phyloP scores from a whole-genome alignment of 2,329 filamentous ascomycete genomes.

The Colletotrichum sp. region DNA sequence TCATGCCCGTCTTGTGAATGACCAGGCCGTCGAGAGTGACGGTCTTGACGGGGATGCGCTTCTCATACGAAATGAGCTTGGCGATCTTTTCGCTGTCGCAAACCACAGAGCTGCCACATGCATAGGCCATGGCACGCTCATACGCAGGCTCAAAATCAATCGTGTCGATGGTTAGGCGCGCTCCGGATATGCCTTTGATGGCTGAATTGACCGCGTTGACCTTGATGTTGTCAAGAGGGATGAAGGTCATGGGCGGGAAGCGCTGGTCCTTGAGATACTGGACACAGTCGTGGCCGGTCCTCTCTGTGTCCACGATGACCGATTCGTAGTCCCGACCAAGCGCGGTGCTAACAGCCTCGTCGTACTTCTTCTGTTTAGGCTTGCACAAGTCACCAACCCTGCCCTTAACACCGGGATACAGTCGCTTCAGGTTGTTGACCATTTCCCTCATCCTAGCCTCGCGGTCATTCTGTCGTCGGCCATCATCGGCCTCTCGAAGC shows the following conservation, averaged over 20 bases:
- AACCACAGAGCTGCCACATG: conserved; percentile 92
- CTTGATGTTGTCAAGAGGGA: conserved; percentile 96
- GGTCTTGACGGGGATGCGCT: conserved; percentile 86
- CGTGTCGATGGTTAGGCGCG: conserved; percentile 90
- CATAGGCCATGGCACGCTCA: conserved; percentile 92
- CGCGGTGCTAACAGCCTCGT: conserved; percentile 90
- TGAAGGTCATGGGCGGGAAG: conserved; percentile 87
- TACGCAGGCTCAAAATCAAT: conserved; percentile 91
- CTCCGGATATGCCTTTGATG: conserved; percentile 85
- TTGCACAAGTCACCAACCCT: conserved; percentile 91
- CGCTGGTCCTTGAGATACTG: conserved; percentile 92
- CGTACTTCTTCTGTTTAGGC: conserved; percentile 96
- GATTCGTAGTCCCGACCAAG: conserved; percentile 93
- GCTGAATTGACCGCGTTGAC: conserved; percentile 90
- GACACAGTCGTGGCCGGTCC: conserved; percentile 92
- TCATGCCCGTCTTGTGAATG: conserved; percentile 94
- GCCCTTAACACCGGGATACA: conserved; percentile 90
- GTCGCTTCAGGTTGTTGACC: conserved; percentile 83
- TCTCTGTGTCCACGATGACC: conserved; percentile 93
- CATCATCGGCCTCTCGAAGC: conserved; percentile 84
- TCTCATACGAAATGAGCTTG: conserved; percentile 87
- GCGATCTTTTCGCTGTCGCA: conserved; percentile 88
- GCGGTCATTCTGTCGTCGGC: conserved; percentile 82
- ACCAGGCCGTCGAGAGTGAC: conserved; percentile 95
- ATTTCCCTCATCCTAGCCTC: conserved; percentile 83